Base-by-base conservation (phyloP, 2,329 filamentous ascomycete species). In the Cryphonectria parasitica region DNA sequence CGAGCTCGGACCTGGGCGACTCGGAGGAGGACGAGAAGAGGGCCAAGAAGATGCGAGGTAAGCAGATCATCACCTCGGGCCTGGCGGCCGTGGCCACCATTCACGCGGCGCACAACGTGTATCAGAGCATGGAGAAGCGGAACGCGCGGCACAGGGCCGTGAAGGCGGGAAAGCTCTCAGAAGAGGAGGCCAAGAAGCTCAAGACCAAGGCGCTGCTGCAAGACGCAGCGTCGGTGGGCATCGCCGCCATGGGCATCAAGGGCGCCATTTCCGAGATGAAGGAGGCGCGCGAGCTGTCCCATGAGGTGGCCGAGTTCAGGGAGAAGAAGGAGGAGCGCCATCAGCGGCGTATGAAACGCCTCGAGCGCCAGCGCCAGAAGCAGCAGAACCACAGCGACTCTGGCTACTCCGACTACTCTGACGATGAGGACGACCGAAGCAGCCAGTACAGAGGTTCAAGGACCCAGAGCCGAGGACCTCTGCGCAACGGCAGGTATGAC, bases 1-100 rank as follows among this genome's bases (percentile, higher is more conserved):
- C 86, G 22, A 86, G 84, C 45, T 86, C 85, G 28, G 86, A 89
- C 75, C 77, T 89, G 64, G 87, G 87, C 65, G 86, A 89, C 79
- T 89, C 87, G 73, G 84, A 86, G 25, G 85, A 87, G 31, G 87
- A 89, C 74, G 83, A 84, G 77, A 87, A 83, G 78, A 81, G 81
- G 72, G 82, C 82, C 52, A 85, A 82, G 78, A 88, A 87, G 78
- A 87, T 89, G 83, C 86, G 82, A 87, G 86, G 87, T 87, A 89
- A 89, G 84, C 87, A 88, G 82, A 75, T 88, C 72, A 74, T 89
- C 70, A 88, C 85, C 68, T 85, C 86, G 10, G 87, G 86, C 63
- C 80, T 89, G 69, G 87, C 87, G 68, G 83, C 85, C 67, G 85
- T 88, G 73, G 87, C 87, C 76, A 89, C 86, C 74, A 88, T 89